phyloP scores from a whole-genome alignment of 129 eudicot species.

The Daucus carota region DNA sequence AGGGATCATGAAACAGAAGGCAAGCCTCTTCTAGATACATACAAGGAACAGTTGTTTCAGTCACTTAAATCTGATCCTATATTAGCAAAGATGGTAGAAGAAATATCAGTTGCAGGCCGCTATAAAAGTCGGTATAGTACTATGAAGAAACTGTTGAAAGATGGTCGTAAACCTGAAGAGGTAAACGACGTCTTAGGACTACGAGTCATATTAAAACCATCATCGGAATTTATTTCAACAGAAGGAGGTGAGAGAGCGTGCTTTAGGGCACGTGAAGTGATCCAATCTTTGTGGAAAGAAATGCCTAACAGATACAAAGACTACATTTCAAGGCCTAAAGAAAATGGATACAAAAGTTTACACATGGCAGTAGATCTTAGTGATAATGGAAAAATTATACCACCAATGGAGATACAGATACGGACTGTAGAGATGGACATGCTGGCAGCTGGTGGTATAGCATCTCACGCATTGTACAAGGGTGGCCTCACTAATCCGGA shows the following conservation, averaged over 20 bases:
- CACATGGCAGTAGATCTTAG: slow-evolving; percentile 94
- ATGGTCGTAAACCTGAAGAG: slow-evolving; percentile 90
- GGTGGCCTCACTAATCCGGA: slow-evolving; percentile 85
- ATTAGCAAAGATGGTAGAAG: slow-evolving; percentile 52
- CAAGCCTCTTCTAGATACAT: slow-evolving; percentile 57
- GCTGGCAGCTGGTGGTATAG: slow-evolving; percentile 80
- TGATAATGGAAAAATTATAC: slow-evolving; percentile 49
- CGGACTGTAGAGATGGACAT: slow-evolving; percentile 78
- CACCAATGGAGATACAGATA: slow-evolving; percentile 86
- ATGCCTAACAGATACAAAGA: slow-evolving; percentile 71
- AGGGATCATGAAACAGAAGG: slow-evolving; percentile 63
- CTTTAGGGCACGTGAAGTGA: slow-evolving; percentile 56
- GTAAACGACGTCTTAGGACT: slow-evolving; percentile 83
- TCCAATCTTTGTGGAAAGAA: slow-evolving; percentile 77
- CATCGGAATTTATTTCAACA: slow-evolving; percentile 11
- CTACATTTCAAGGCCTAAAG: slow-evolving; percentile 71
- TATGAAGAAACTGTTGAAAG: slow-evolving; percentile 91
- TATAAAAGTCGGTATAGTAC: slow-evolving; percentile 92
- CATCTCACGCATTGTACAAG: slow-evolving; percentile 88
- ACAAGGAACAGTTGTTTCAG: slow-evolving; percentile 53
- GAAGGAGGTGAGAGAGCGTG: slow-evolving; percentile 61
- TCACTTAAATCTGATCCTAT: slow-evolving; percentile 43
- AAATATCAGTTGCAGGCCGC: slow-evolving; percentile 69
- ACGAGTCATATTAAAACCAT: slow-evolving; percentile 62
- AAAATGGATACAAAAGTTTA: slow-evolving; percentile 82